Evolutionary conservation across 139 green algal species (phyloP), one percentile per base, ranked within the genome.

Genomic region (Closterium sp.): DNA sequence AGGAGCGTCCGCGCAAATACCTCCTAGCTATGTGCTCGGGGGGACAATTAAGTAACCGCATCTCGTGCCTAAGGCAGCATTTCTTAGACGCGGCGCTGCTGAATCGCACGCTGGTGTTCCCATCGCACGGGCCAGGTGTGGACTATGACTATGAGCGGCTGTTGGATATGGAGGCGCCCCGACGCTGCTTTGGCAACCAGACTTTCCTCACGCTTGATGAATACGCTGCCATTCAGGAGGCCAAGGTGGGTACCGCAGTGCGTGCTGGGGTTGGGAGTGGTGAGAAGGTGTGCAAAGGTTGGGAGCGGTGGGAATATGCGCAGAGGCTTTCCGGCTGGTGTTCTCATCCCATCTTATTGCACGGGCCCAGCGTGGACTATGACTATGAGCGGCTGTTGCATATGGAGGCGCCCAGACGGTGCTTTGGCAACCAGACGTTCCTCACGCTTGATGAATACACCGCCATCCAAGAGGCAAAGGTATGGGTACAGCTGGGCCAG

Each of bases 71-170:
- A 24, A 50, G 88, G 28, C 88, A 92, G 70, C 88, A 94, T 29
- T 88, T 94, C 17, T 30, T 94, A 11, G 91, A 91, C 87, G 91
- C 91, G 21, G 91, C 87, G 34, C 70, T 94, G 30, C 85, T 94
- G 31, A 94, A 94, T 30, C 88, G 91, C 22, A 94, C 91, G 13
- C 17, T 94, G 21, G 86, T 94, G 28, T 88, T 94, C n/a, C 91
- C 91, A 17, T 87, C 91, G 28, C 42, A 88, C 28, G 88, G 84
- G 27, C 29, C 62, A 4, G 84, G 70, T 19, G 22, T 94, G 31
- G 91, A 93, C 28, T 94, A 94, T 89, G 31, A 94, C 84, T 94
- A 92, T 13, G 89, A 91, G 38, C 31, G 32, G 11, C 91, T 94
- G 28, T 24, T 94, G 62, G 91, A 90, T 38, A 62, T 92, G 34